A percentile compares a stretch with the other conserved stretches of the same genome.
These are phyloP conservation scores for Pyrenophora graminea DNA, from an alignment of 2,329 filamentous ascomycete species.

Conservation along the genomic window DNA sequence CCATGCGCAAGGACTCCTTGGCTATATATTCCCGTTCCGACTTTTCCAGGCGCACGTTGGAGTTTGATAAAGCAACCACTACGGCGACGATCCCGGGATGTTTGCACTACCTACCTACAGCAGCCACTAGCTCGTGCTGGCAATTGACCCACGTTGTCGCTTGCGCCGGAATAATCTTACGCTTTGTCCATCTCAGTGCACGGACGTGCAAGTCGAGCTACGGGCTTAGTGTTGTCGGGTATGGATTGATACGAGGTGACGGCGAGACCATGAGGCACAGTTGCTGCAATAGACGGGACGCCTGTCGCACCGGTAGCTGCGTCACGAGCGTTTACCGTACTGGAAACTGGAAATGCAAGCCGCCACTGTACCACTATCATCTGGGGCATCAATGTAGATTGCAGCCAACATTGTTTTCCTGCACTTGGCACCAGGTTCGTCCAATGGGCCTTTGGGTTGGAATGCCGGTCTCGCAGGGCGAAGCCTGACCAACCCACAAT, in stretches of 20 bases:
- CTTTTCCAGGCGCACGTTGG: neutral
- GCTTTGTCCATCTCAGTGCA: neutral
- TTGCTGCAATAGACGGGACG: neutral
- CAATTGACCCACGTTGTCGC: conserved; percentile 4
- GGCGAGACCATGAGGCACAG: neutral
- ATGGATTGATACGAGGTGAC: neutral
- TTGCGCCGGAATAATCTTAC: conserved; percentile 9
- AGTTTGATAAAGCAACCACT: conserved; percentile 2
- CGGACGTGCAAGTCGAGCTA: neutral
- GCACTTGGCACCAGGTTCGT: neutral
- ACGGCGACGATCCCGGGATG: neutral
- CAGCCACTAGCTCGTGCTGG: conserved; percentile 3
- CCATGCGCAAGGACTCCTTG: neutral
- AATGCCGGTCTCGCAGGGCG: neutral
- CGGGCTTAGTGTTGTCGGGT: conserved; percentile 6
- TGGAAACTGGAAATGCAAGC: neutral
- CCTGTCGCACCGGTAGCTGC: neutral
- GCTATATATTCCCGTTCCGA: neutral
- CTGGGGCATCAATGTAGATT: neutral
- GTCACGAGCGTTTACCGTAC: neutral
- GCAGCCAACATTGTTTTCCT: neutral
- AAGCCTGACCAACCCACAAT: neutral
- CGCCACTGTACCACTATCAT: neutral
- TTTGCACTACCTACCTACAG: conserved; percentile 11
- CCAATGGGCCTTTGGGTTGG: neutral